Base-by-base conservation (phyloP, 2,329 filamentous ascomycete genomes). In the Hymenoscyphus occultus region DNA sequence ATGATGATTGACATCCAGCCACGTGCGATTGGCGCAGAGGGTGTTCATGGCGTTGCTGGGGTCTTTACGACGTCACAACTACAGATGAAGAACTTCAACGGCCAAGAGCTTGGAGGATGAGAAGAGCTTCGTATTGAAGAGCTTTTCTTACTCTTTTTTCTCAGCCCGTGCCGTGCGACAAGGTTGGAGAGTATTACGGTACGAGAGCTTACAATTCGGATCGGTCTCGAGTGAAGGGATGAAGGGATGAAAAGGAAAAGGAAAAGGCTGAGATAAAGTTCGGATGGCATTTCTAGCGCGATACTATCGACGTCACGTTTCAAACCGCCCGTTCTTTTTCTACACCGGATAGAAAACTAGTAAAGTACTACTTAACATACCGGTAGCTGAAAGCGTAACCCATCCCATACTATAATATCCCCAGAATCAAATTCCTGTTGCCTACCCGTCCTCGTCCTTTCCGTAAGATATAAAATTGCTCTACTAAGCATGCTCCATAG, bases 1-100 rank as follows among this genome's bases (percentile, higher is more conserved):
- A n/a, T 54, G 19, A 13, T 28, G 22, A 54, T 54, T 54, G 19
- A 12, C n/a, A 54, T 2, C 3, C 48, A 22, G 19, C 48, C 48
- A 54, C 48, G 48, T 54, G 48, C 48, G 19, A 54, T 54, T 54
- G 48, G 48, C 48, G 48, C 48, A 28, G 48, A 54, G 5, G 48
- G 22, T 2, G 22, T 54, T 54, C 48, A 54, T 22, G 19, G 48
- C 48, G 28, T 54, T 54, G 48, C 48, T n/a, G 28, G 13, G 19
- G 35, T 35, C 22, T 54, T 19, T 54, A 22, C 48, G 48, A 54
- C 48, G 48, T 54, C 48, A 54, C 19, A 54, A 13, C 48, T 22
- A 13, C 9, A 28, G 48, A 54, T 28, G 45, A 51, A 28, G 48
- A 54, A 54, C 19, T 28, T 54, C 22, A 5, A 13, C 12, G 19